Base-by-base conservation (phyloP, 2,329 filamentous ascomycete species). In the Aspergillus fumigatus region DNA sequence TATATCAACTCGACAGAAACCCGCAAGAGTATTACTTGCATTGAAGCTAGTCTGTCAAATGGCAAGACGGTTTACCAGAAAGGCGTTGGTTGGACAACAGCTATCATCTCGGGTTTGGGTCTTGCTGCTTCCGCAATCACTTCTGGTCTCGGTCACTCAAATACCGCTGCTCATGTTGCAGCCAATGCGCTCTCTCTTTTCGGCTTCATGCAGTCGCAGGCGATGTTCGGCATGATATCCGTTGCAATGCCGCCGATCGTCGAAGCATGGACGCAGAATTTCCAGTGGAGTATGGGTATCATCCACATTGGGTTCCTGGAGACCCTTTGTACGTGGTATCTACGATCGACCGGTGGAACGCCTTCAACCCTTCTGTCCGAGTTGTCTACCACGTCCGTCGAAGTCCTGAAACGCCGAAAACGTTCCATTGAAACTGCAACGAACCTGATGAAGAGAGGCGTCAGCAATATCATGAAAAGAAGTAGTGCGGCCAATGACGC, bases 281-380 rank as follows among this genome's bases (percentile, higher is more conserved):
- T 97, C 78, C 89, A 95, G 71, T 97, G 93, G 93, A 95, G 88
- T 69, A 94, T 97, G 90, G 93, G 93, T 66, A 92, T 97, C 67
- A 96, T 97, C 67, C 84, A 84, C 52, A 82, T 97, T 45, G 81
- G 80, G n/a, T 97, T 96, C 73, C 84, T 97, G 77, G 91, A 97
- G 77, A 81, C 80, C 50, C 89, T 96, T 68, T 90, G 90, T 59
- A 96, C 92, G 38, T 97, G 93, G 93, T 97, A 97, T 72, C 92
- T 96, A 77, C 89, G 92, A 59, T 84, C 93, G 3, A 97, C 93
- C 2, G 93, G 93, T 53, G 93, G 93, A 61, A 91, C 84, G 0
- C 89, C 93, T 0, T 87, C 90, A 3, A 89, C 85, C 17, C 81
- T 95, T 35, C 84, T 97, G 48, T 88, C 90, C 61, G 86, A 85